Evolutionary conservation across 345 rosid genomes (phyloP).

Genomic region (Melaleuca quinquenervia): DNA sequence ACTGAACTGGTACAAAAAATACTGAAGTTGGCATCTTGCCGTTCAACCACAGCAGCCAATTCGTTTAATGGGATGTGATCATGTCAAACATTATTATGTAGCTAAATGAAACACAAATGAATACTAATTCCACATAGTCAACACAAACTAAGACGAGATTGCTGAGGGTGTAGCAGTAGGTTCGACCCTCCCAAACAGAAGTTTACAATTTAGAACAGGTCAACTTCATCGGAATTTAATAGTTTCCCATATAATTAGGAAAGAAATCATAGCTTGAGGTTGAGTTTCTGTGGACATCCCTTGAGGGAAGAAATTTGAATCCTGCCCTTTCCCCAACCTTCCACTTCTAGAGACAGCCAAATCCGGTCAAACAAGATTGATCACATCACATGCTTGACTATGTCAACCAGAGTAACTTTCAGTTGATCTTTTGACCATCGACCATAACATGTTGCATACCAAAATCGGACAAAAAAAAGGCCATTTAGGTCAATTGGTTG

Average conservation of each 20-base stretch:
- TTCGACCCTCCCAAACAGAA: neutral
- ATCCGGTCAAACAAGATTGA: neutral
- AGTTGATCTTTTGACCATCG: neutral
- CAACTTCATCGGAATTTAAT: neutral
- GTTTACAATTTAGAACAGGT: neutral
- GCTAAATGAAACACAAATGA: neutral
- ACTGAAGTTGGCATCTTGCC: neutral
- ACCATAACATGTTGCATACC: neutral
- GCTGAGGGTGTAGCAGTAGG: neutral
- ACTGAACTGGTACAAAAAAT: neutral
- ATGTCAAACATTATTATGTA: neutral
- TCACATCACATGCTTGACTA: neutral
- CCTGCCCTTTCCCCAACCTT: neutral
- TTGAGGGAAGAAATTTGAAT: neutral
- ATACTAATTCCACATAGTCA: neutral
- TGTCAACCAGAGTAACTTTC: neutral
- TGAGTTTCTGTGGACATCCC: neutral
- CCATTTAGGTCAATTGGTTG: neutral
- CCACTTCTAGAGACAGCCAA: neutral
- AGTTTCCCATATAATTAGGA: neutral
- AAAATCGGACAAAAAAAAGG: neutral
- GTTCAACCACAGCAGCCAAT: neutral
- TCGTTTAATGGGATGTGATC: neutral
- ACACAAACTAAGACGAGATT: neutral
- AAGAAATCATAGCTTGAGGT: neutral